Percentiles rank a stretch among this genome's conserved stretches.
Conservation (phyloP, 2,329 filamentous ascomycete species). For the Colletotrichum graminicola region DNA sequence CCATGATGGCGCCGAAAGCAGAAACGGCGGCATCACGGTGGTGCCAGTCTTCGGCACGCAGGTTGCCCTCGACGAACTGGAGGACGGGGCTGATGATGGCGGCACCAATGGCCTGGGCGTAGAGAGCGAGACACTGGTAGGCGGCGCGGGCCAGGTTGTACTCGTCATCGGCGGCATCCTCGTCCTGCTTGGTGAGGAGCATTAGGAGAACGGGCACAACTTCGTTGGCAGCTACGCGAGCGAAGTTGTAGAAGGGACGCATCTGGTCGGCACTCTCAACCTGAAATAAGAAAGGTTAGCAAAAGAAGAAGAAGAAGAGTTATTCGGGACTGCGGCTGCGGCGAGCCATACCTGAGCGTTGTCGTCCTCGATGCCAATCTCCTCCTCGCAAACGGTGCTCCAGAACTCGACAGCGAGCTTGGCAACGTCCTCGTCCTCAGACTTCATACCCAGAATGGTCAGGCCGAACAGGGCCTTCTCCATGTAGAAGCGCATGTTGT, state of each 20-base stretch:
- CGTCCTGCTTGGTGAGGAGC: slow-evolving; percentile 95
- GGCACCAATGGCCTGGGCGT: slow-evolving; percentile 89
- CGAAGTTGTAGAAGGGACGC: slow-evolving; percentile 96
- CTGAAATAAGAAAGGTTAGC: slow-evolving; percentile 47
- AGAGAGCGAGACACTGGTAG: slow-evolving; percentile 96
- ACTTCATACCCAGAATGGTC: slow-evolving; percentile 99
- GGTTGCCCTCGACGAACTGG: slow-evolving; percentile 89
- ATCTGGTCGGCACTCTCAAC: slow-evolving; percentile 84
- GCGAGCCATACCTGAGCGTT: slow-evolving; percentile 76
- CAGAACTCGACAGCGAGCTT: slow-evolving; percentile 99
- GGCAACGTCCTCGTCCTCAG: slow-evolving; percentile 94
- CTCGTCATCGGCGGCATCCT: slow-evolving; percentile 95
- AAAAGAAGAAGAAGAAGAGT: not conserved
- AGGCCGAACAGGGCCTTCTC: slow-evolving; percentile 98
- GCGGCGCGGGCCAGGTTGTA: slow-evolving; percentile 96
- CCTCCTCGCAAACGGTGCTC: slow-evolving; percentile 99
- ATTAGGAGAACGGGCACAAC: slow-evolving; percentile 92
- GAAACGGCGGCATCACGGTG: slow-evolving; percentile 95
- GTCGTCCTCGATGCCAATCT: slow-evolving; percentile 97
- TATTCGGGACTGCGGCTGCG: not conserved
- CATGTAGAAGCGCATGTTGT: slow-evolving; percentile 99
- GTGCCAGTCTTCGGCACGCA: slow-evolving; percentile 94
- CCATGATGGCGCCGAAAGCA: slow-evolving; percentile 98
- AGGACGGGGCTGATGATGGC: slow-evolving; percentile 89
- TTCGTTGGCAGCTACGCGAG: slow-evolving; percentile 90